Conservation (phyloP, 768 basidiomycete genomes). For the Hygrophorus pudorinus region DNA sequence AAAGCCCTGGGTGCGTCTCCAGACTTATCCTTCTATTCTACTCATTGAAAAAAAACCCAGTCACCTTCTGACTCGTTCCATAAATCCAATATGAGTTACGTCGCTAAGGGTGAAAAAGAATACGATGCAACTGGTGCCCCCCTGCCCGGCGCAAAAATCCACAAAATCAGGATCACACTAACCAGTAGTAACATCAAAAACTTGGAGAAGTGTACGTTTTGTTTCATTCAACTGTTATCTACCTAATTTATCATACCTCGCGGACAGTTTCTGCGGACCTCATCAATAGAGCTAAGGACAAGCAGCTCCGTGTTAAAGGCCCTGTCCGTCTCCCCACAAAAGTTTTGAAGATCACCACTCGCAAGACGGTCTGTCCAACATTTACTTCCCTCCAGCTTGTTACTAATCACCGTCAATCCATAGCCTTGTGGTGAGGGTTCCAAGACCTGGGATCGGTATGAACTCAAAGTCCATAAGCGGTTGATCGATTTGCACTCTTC, state of each 20-base stretch:
- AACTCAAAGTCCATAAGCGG: constrained; percentile 99
- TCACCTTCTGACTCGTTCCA: constrained; percentile 75
- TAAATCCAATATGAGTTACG: constrained; percentile 78
- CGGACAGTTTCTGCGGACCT: constrained; percentile 83
- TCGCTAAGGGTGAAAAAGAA: constrained; percentile 97
- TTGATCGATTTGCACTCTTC: constrained; percentile 98
- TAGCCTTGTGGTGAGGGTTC: constrained; percentile 99
- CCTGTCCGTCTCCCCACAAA: constrained; percentile 99
- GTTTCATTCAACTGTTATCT: not conserved
- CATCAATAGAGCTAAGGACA: constrained; percentile 99
- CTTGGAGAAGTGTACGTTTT: constrained; percentile 86
- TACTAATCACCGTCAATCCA: not conserved
- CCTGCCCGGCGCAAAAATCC: constrained; percentile 82
- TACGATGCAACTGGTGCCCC: constrained; percentile 89
- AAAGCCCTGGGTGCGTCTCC: constrained; percentile 7
- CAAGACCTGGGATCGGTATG: constrained; percentile 99
- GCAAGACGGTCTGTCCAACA: constrained; percentile 75
- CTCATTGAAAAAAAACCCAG: constrained; percentile 20
- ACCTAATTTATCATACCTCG: not conserved
- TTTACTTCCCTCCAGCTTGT: not conserved
- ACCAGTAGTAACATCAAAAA: constrained; percentile 97
- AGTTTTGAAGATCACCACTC: constrained; percentile 97
- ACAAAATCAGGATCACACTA: constrained; percentile 99
- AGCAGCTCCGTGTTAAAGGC: constrained; percentile 98
- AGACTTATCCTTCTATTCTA: not conserved